Conservation (phyloP, 306 rosid species). For the Cicer judaicum region DNA sequence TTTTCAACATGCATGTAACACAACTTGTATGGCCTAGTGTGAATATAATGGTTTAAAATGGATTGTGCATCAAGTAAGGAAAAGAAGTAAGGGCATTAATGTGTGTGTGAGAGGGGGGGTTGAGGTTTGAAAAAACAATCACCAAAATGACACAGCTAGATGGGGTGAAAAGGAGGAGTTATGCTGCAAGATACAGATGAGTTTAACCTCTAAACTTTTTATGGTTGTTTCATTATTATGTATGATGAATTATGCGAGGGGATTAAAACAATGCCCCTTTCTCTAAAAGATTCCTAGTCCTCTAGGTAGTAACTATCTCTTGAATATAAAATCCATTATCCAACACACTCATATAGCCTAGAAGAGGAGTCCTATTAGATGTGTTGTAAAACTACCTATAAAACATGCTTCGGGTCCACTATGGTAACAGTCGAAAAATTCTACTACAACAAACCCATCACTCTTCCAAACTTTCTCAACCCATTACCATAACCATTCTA, state of each 20-base stretch:
- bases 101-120: background rate
- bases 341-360: background rate
- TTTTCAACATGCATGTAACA: background rate
- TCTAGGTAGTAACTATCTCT: background rate
- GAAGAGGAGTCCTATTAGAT: background rate
- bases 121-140: background rate
- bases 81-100: background rate
- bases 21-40: background rate
- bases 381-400: background rate
- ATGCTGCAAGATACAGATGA: background rate
- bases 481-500: slow-evolving; percentile 1
- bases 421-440: background rate
- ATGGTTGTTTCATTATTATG: background rate
- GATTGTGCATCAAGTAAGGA: slow-evolving; percentile 2
- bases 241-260: slow-evolving; percentile 4
- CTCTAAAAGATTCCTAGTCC: background rate
- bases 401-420: background rate
- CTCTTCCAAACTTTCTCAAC: slow-evolving; percentile 2
- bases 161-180: background rate
- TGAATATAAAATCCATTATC: background rate
- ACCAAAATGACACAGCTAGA: background rate
- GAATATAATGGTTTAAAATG: background rate
- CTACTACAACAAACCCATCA: background rate
- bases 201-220: background rate
- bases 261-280: slow-evolving; percentile 16